Base-by-base conservation (phyloP, 345 rosid species). In the Syzygium oleosum region DNA sequence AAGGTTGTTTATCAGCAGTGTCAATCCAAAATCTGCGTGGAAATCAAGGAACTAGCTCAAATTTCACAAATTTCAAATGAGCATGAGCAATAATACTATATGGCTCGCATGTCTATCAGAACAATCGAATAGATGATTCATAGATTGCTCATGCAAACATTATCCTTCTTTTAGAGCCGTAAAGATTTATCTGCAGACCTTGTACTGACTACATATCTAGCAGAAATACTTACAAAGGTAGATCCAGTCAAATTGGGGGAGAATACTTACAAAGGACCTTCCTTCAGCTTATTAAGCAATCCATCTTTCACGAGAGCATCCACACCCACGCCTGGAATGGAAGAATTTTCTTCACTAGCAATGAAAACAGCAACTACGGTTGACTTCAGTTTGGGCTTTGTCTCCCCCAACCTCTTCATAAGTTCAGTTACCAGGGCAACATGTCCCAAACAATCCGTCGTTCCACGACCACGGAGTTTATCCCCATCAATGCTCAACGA, bases 401-500 rank as follows among this genome's bases (percentile, higher is more conserved):
- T 93, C 91, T 97, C 93, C 31, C 98, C 99, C 43, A 98, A 92
- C 88, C 90, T 94, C 92, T 86, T 97, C 99, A 98, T 97, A 15
- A 98, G 95, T 88, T 97, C 96, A 22, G 99, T 89, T 85, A 96
- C 97, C 78, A 98, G 95, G 55, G 96, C 97, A 90, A 98, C 99
- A 52, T 98, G 98, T 84, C 99, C 99, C 94, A 97, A 91, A 91
- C 99, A 98, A 91, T 98, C 99, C 14, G 99, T 98, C 19, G 99
- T 98, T 88, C 99, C 99, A 85, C 99, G 97, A 38, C 98, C 99
- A 77, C 95, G 88, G 84, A 98, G 99, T 89, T 95, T 94, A 88
- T 98, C 99, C 21, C 98, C 98, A 31, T 97, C 96, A 27, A 96
- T 94, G 91, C 96, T 94, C 91, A 98, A 51, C 13, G 97, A 90